Evolutionary conservation across 495 filamentous ascomycete species (phyloP), one percentile per base, ranked within the genome.

Genomic region (Daldinia loculata): DNA sequence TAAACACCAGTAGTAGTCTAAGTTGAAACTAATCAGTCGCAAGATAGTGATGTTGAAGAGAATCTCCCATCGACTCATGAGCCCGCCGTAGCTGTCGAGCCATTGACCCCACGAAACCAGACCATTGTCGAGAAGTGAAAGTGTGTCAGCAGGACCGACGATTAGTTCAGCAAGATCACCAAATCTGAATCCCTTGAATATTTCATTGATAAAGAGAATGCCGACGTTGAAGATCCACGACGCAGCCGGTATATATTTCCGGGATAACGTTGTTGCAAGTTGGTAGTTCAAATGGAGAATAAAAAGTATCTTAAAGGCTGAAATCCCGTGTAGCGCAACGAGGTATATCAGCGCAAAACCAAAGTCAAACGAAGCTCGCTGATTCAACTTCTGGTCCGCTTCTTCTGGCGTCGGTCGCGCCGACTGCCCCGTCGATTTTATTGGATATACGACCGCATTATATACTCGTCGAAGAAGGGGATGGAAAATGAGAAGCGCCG

Each of bases 41-140:
- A 99, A 82, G 6, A 97, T 87, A n/a, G 95, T 98, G 66, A 99
- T 88, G 72, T 98, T 99, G 86, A 99, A 99, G 12, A 95, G 86
- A 36, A 99, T 88, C 77, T 97, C 92, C 95, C 95, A 99, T 66
- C 94, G 86, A 2, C 91, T 83, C 75, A 94, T 89, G 22, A 99
- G 78, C 6, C 95, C 95, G 12, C 94, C 90, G 69, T 91, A 88
- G 43, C 81, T 82, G 79, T 98, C 94, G 8, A 97, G 77, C 80
- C 84, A 88, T 26, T 80, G 77, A 5, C 87, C 93, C 84, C 89
- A 90, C 55, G 81, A 79, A 1, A 88, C 74, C 55, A 88, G 69
- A 0, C 80, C 74, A 2, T 75, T 79, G 17, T 80, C 73, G 9
- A 75, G 64, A 3, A 81, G 57, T 11, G 76, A 64, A 4, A 60